These are phyloP conservation scores for Geosmithia putterillii DNA, from an alignment of 2,329 filamentous ascomycete genomes.

Conservation along the genomic window DNA sequence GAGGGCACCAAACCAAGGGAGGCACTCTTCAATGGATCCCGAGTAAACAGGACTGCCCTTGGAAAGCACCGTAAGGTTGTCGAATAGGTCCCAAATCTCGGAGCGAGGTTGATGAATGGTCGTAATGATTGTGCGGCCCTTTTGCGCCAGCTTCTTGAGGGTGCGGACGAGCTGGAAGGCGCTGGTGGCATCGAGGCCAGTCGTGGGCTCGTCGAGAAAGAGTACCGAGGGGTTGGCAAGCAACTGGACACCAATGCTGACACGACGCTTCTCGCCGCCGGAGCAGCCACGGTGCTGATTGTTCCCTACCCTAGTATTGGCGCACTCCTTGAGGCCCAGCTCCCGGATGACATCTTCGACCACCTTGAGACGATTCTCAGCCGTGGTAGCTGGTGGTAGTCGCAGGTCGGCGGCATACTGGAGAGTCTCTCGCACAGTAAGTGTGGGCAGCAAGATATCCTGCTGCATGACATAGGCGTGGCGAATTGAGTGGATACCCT, in stretches of 20 bases:
- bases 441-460: conserved; percentile 58
- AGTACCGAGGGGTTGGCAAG: conserved; percentile 68
- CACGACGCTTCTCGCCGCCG: conserved; percentile 65
- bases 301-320: conserved; percentile 61
- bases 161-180: conserved; percentile 63
- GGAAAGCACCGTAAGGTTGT: conserved; percentile 57
- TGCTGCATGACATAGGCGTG: conserved; percentile 67
- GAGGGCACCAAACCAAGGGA: conserved; percentile 49
- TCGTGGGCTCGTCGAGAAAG: conserved; percentile 71
- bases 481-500: conserved; percentile 39
- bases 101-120: conserved; percentile 70
- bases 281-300: conserved; percentile 63
- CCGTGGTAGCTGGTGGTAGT: conserved; percentile 48
- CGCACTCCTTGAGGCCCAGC: conserved; percentile 64
- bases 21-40: conserved; percentile 42
- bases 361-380: conserved; percentile 44
- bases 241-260: conserved; percentile 67
- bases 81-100: conserved; percentile 69
- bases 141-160: conserved; percentile 52
- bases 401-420: conserved; percentile 61
- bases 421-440: conserved; percentile 67
- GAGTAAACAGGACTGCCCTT: conserved; percentile 58
- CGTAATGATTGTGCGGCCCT: conserved; percentile 59
- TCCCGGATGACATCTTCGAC: conserved; percentile 70
- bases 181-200: conserved; percentile 64